phyloP scores from a whole-genome alignment of 495 filamentous ascomycete genomes.

The Podospora appendiculata region DNA sequence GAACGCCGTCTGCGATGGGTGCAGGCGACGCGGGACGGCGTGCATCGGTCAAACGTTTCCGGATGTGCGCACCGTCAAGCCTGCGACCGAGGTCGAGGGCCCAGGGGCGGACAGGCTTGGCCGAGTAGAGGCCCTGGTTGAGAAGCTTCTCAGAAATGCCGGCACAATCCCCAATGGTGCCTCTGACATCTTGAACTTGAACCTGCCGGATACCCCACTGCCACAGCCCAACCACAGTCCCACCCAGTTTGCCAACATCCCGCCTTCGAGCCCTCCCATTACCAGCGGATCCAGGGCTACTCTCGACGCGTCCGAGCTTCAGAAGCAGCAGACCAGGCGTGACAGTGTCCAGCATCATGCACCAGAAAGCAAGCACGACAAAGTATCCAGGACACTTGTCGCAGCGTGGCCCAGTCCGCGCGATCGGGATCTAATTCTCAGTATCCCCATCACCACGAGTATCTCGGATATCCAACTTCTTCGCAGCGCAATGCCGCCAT shows the following conservation, averaged over 20 bases:
- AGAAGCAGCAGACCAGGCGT: too few species aligned
- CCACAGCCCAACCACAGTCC: neutral
- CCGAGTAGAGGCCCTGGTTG: conserved; percentile 21
- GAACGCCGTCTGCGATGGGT: conserved; percentile 33
- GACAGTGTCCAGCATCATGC: too few species aligned
- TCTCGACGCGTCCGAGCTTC: too few species aligned
- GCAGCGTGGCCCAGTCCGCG: neutral
- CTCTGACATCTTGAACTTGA: neutral
- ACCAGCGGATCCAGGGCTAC: neutral
- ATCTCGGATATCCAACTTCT: neutral
- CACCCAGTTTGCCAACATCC: neutral
- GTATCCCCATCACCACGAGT: neutral
- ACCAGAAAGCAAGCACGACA: neutral
- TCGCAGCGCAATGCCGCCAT: neutral
- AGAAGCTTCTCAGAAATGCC: conserved; percentile 14
- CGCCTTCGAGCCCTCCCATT: neutral
- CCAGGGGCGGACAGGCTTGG: conserved; percentile 14
- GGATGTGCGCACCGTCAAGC: conserved; percentile 12
- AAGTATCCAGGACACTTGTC: neutral
- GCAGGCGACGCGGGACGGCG: conserved; percentile 27
- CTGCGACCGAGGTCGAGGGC: neutral
- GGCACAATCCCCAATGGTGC: neutral
- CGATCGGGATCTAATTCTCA: neutral
- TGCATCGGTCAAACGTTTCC: conserved; percentile 39
- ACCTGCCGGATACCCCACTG: neutral